Conservation (phyloP, 192 early-diverging fungal species). For the Chytriomyces hyalinus region DNA sequence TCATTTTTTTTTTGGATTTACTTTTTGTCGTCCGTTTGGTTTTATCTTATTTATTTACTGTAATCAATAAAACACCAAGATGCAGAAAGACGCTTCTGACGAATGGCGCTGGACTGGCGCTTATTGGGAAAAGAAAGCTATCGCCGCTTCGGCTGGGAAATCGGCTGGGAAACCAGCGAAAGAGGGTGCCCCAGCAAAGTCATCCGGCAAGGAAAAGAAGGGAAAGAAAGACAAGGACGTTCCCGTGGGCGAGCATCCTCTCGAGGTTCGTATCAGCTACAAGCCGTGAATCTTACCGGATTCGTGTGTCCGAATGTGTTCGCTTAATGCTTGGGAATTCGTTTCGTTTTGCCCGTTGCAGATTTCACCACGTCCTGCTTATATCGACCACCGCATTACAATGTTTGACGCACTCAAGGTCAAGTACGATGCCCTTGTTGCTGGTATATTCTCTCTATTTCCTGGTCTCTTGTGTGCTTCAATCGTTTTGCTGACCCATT, state of each 20-base stretch:
- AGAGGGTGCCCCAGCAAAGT: neutral
- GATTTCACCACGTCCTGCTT: slow-evolving; percentile 72
- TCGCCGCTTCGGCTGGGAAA: neutral
- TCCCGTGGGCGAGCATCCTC: slow-evolving; percentile 11
- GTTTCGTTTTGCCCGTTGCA: slow-evolving; percentile 24
- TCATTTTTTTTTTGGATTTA: neutral
- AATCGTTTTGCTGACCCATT: neutral
- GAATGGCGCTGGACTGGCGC: neutral
- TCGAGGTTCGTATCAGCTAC: slow-evolving; percentile 3
- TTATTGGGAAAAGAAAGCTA: neutral
- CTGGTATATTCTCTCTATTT: slow-evolving; percentile 44
- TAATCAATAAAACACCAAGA: slow-evolving; percentile 10
- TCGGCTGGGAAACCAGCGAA: neutral
- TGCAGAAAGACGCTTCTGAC: neutral
- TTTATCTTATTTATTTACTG: too few relatives aligned
- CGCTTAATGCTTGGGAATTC: neutral
- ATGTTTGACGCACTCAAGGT: slow-evolving; percentile 78
- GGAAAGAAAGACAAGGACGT: slow-evolving; percentile 6
- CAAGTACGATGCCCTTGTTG: slow-evolving; percentile 64
- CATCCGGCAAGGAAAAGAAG: neutral
- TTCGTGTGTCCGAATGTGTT: too few relatives aligned
- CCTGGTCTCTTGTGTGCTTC: neutral
- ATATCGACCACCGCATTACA: slow-evolving; percentile 75
- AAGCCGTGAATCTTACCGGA: neutral
- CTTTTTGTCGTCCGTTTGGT: neutral